phyloP scores from a whole-genome alignment of 805 yeast genomes.

The Candida koratica region DNA sequence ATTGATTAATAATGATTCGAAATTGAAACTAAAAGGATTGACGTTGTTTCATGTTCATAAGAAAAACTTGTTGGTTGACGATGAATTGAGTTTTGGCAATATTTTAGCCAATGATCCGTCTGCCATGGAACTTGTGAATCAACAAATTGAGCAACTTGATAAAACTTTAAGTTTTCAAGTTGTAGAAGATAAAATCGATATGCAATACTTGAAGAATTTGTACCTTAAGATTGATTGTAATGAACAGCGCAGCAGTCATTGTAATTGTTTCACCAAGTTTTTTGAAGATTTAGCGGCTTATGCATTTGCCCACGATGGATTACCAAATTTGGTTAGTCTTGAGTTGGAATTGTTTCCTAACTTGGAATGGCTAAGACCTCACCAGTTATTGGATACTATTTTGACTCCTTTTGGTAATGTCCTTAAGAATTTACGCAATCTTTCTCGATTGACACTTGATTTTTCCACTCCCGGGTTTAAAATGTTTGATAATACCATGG shows the following conservation, averaged over 20 bases:
- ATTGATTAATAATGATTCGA: constrained; percentile 19
- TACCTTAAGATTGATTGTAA: constrained; percentile 30
- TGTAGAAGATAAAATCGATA: constrained; percentile 23
- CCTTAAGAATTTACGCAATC: constrained; percentile 21
- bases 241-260: constrained; percentile 21
- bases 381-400: constrained; percentile 27
- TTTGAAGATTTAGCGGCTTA: constrained; percentile 24
- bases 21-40: constrained; percentile 25
- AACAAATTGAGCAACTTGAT: constrained; percentile 14
- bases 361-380: constrained; percentile 34
- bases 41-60: constrained; percentile 33
- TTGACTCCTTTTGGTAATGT: constrained; percentile 31
- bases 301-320: constrained; percentile 21
- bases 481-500: constrained; percentile 31
- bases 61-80: constrained; percentile 16
- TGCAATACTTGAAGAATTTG: constrained; percentile 20
- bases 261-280: constrained; percentile 27
- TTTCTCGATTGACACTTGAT: constrained; percentile 26
- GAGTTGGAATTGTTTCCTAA: constrained; percentile 31
- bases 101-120: not conserved
- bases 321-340: constrained; percentile 28
- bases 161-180: constrained; percentile 20
- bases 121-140: constrained; percentile 6
- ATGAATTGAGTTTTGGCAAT: constrained; percentile 9
- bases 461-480: constrained; percentile 35